phyloP scores from a whole-genome alignment of 257 asterid genomes.

The Ehretia macrophylla region DNA sequence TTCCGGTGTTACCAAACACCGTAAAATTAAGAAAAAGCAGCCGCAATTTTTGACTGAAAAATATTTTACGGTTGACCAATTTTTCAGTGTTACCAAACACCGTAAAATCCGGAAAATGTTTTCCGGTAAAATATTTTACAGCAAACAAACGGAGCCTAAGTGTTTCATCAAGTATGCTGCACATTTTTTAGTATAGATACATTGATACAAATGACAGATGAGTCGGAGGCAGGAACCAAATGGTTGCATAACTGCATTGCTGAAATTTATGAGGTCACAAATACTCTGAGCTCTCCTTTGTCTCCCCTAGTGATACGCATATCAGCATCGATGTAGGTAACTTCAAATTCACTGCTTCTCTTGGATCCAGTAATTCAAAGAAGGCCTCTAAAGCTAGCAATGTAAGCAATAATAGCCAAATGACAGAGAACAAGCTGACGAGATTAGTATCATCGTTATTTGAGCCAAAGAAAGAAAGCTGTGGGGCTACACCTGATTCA shows the following conservation, averaged over 20 bases:
- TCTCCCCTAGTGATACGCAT: slow-evolving; percentile 97
- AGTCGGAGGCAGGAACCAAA: no score
- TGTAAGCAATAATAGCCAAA: slow-evolving; percentile 40
- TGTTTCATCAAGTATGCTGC: no score
- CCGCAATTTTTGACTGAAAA: no score
- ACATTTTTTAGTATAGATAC: no score
- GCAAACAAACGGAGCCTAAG: no score
- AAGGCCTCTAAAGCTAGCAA: slow-evolving; percentile 53
- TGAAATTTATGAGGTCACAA: slow-evolving; percentile 50
- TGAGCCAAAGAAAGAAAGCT: slow-evolving; percentile 48
- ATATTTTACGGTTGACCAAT: no score
- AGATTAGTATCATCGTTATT: slow-evolving; percentile 72
- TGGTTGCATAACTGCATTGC: neutral
- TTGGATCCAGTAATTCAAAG: slow-evolving; percentile 38
- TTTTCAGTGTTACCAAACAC: no score
- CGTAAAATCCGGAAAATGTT: no score
- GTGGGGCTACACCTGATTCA: slow-evolving; percentile 49
- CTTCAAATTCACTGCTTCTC: slow-evolving; percentile 73
- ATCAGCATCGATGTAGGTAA: slow-evolving; percentile 73
- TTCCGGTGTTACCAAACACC: no score
- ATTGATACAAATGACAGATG: no score
- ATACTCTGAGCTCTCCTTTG: slow-evolving; percentile 83
- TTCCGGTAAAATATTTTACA: no score
- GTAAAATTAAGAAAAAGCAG: no score
- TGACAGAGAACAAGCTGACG: slow-evolving; percentile 56